Percentiles rank a stretch among this genome's conserved stretches.
Evolutionary conservation across 1,284 basidiomycete species (phyloP).

Genomic region (Naganishia sp.): DNA sequence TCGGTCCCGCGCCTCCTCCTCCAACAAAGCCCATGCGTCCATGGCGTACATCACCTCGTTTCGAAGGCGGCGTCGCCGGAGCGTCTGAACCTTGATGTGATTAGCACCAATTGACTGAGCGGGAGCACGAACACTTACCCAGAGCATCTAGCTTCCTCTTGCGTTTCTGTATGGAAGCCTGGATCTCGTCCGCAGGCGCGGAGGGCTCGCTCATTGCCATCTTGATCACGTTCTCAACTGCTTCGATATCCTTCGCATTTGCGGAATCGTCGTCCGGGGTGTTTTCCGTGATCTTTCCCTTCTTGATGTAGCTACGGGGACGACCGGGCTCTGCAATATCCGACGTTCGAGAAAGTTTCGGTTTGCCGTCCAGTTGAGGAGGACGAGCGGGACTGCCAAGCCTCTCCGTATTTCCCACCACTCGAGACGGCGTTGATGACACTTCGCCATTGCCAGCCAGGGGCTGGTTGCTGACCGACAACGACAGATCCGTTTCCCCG

Average conservation of each 20-base stretch:
- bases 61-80: constrained; percentile 25
- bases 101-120: too few relatives aligned
- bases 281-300: background rate
- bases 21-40: constrained; percentile 25
- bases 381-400: constrained; percentile 14
- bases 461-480: constrained; percentile 4
- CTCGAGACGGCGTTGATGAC: constrained; percentile 10
- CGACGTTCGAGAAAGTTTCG: background rate
- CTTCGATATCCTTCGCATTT: constrained; percentile 12
- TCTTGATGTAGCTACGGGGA: background rate
- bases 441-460: background rate
- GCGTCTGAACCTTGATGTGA: background rate
- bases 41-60: constrained; percentile 7
- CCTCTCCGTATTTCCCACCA: constrained; percentile 10
- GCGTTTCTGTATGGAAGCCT: background rate
- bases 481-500: background rate
- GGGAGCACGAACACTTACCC: background rate
- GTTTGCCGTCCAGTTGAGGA: background rate
- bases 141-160: constrained; percentile 14
- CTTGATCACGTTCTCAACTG: constrained; percentile 17
- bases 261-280: constrained; percentile 7
- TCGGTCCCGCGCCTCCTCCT: constrained; percentile 23
- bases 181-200: constrained; percentile 1
- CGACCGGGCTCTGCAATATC: constrained; percentile 1
- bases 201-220: background rate